phyloP scores from a whole-genome alignment of 2,329 filamentous ascomycete genomes.

The Tolypocladium album region DNA sequence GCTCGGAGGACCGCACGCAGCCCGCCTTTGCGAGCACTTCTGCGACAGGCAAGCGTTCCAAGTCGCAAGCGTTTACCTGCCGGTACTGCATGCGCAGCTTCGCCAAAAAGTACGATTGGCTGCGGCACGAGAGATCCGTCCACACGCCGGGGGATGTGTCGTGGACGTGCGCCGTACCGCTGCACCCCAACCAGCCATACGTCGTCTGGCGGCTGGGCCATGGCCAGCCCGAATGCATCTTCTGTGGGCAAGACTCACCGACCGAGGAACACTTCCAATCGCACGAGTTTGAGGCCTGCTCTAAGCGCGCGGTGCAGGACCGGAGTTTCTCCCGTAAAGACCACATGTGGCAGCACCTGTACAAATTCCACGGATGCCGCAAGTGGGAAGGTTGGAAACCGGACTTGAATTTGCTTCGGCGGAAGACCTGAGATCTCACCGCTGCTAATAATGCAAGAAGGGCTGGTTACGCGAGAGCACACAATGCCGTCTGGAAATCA shows the following conservation, averaged over 20 bases:
- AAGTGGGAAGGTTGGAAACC: slow-evolving; percentile 37
- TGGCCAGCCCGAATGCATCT: slow-evolving; percentile 27
- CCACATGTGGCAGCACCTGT: slow-evolving; percentile 28
- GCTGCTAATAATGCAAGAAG: not conserved
- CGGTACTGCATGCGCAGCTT: slow-evolving; percentile 27
- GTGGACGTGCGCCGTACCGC: slow-evolving; percentile 38
- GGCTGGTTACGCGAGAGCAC: not conserved
- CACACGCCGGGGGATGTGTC: slow-evolving; percentile 30
- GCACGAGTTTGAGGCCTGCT: slow-evolving; percentile 36
- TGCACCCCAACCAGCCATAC: slow-evolving; percentile 22
- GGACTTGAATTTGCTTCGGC: slow-evolving; percentile 21
- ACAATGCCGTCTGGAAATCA: not conserved
- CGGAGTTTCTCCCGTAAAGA: slow-evolving; percentile 31
- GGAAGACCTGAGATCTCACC: slow-evolving; percentile 8
- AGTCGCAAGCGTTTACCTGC: slow-evolving; percentile 20
- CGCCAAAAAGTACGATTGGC: slow-evolving; percentile 29
- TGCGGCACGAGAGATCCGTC: slow-evolving; percentile 38
- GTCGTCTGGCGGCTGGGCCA: slow-evolving; percentile 38
- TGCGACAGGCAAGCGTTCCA: slow-evolving; percentile 4
- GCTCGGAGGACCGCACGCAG: slow-evolving; percentile 1
- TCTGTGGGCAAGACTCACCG: slow-evolving; percentile 24
- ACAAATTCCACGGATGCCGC: slow-evolving; percentile 33
- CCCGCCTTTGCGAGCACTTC: slow-evolving; percentile 6
- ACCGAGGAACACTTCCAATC: slow-evolving; percentile 23
- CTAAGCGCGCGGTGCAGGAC: slow-evolving; percentile 31